Conservation (phyloP, 805 yeast genomes). For the Metschnikowia gruessii region DNA sequence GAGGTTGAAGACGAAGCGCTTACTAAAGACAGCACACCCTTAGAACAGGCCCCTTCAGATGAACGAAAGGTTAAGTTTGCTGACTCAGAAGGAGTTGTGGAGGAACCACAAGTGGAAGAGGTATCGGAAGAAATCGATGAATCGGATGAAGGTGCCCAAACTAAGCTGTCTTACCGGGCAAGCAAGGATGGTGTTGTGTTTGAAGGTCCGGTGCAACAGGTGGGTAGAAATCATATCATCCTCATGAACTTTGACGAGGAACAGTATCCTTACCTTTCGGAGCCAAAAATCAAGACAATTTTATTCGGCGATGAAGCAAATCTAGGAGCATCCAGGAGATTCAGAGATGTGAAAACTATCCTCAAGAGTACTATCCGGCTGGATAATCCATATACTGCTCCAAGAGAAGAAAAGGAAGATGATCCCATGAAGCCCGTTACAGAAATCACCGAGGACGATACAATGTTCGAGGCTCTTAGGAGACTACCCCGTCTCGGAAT, state of each 20-base stretch:
- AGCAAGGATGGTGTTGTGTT: constrained; percentile 28
- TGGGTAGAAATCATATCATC: constrained; percentile 52
- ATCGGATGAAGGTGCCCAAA: constrained; percentile 1
- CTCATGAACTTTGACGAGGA: constrained; percentile 48
- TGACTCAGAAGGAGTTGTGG: constrained; percentile 14
- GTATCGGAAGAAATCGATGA: constrained; percentile 1
- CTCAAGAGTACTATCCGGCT: constrained; percentile 31
- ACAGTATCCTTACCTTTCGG: constrained; percentile 23
- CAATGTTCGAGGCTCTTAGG: constrained; percentile 41
- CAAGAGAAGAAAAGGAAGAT: constrained; percentile 32
- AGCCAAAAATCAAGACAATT: constrained; percentile 27
- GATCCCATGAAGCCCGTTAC: constrained; percentile 33
- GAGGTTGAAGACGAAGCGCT: not conserved
- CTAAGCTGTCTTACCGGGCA: constrained; percentile 9
- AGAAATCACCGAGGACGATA: constrained; percentile 34
- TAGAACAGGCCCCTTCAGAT: not conserved
- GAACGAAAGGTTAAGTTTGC: constrained; percentile 25
- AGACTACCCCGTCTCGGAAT: constrained; percentile 64
- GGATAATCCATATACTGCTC: constrained; percentile 37
- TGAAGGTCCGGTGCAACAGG: constrained; percentile 69
- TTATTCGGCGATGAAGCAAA: constrained; percentile 63
- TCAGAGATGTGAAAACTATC: constrained; percentile 53
- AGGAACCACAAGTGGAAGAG: constrained; percentile 2
- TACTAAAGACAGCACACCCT: not conserved
- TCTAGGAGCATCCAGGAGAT: constrained; percentile 50